A percentile compares a stretch with the other conserved stretches of the same genome.
Evolutionary conservation across 2,329 filamentous ascomycete species (phyloP).

Genomic region (Daldinia eschscholtzii): DNA sequence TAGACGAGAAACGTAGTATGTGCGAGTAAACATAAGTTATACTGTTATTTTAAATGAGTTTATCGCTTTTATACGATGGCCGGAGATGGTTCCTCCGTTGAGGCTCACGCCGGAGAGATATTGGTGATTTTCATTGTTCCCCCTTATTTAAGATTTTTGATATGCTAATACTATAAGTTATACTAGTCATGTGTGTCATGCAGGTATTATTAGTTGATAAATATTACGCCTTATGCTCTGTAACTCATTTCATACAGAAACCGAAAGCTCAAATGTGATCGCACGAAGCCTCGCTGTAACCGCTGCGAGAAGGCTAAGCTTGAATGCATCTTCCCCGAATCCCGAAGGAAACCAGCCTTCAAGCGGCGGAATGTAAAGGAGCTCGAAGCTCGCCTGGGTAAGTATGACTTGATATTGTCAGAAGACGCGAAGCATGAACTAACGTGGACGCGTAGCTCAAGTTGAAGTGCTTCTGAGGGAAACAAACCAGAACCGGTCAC

Average conservation of each 20-base stretch:
- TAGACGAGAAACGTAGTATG: background rate
- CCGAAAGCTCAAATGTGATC: constrained; percentile 90
- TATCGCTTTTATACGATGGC: constrained; percentile 40
- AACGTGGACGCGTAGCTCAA: constrained; percentile 68
- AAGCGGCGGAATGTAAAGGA: constrained; percentile 93
- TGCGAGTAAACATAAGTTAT: background rate
- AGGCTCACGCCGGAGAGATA: constrained; percentile 43
- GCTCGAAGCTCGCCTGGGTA: constrained; percentile 88
- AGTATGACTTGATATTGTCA: constrained; percentile 40
- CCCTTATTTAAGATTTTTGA: constrained; percentile 20
- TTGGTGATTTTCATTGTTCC: constrained; percentile 43
- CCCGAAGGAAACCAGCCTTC: constrained; percentile 86
- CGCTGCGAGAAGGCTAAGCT: constrained; percentile 81
- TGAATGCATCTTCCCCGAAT: constrained; percentile 89
- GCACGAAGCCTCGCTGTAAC: constrained; percentile 80
- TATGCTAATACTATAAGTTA: constrained; percentile 34
- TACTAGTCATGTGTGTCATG: constrained; percentile 65
- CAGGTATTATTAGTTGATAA: constrained; percentile 56
- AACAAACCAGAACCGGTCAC: constrained; percentile 60
- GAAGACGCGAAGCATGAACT: constrained; percentile 28
- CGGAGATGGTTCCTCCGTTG: constrained; percentile 38
- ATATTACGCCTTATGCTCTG: background rate
- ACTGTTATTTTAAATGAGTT: constrained; percentile 8
- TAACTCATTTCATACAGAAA: constrained; percentile 79
- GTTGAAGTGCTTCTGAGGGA: constrained; percentile 84